Evolutionary conservation across 1,284 basidiomycete species (phyloP).

Genomic region (Leccinum cinnamomeum): DNA sequence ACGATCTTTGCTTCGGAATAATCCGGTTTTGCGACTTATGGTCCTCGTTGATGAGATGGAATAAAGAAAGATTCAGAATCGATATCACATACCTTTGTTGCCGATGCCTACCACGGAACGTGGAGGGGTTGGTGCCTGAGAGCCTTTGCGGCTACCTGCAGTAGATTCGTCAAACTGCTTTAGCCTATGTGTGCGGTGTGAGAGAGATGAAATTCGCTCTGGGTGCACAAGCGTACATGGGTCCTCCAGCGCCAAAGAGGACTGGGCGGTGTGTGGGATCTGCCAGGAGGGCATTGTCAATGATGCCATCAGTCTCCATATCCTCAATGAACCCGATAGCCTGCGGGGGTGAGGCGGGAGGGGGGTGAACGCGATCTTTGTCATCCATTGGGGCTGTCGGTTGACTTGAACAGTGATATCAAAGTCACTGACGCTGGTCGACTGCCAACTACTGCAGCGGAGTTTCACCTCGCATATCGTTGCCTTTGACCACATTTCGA

Average conservation of each 20-base stretch:
- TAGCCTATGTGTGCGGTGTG: conserved; percentile 48
- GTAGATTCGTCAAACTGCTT: conserved; percentile 78
- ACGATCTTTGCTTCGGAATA: conserved; percentile 99
- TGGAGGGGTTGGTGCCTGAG: conserved; percentile 72
- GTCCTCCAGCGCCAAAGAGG: conserved; percentile 35
- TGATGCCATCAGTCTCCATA: conserved; percentile 27
- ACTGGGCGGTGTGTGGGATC: conserved; percentile 24
- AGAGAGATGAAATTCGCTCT: conserved; percentile 1
- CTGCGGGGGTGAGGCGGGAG: conserved; percentile 5
- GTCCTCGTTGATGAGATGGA: background rate
- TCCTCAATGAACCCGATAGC: conserved; percentile 29
- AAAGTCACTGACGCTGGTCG: background rate
- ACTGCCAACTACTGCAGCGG: background rate
- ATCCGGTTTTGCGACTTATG: conserved; percentile 88
- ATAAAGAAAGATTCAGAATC: conserved; percentile 9
- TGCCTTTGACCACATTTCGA: background rate
- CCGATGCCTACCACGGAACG: conserved; percentile 80
- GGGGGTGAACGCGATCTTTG: conserved; percentile 17
- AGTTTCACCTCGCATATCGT: background rate
- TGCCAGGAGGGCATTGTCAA: conserved; percentile 16
- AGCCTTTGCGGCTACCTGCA: conserved; percentile 62
- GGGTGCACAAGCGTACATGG: conserved; percentile 26
- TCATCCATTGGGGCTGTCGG: conserved; percentile 19
- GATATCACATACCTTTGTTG: conserved; percentile 58
- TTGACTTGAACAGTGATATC: background rate